Base-by-base conservation (phyloP, 257 asterid species). In the Datura wrightii region DNA sequence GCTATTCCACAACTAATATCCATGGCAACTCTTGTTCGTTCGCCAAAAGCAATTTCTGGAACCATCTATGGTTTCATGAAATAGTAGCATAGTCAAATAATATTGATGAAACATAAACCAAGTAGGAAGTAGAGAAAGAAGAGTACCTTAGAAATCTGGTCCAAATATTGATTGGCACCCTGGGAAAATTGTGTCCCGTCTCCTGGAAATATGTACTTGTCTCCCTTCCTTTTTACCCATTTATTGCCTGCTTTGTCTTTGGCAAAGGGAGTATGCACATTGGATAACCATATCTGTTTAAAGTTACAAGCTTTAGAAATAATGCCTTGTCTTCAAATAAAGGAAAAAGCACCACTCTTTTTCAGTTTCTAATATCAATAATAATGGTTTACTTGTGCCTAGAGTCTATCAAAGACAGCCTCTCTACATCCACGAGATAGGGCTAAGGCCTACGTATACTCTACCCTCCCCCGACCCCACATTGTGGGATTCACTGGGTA, bases 11-110 rank as follows among this genome's bases (percentile, higher is more conserved):
- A 82, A 34, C 83, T 90, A 44, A 93, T 76, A 87, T 93, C 97
- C 83, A 93, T 84, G 83, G 86, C 97, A 84, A 93, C 90, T 36
- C 94, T 89, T 15, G 89, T 90, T 44, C 48, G 90, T 50, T 46
- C 84, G 60, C 97, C 95, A 81, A 93, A 93, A 74, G 90, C 87
- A 31, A 92, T 90, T 41, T 89, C 92, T 4, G 93, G 94, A 81
- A 80, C 90, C 95, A 93, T 90, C 97, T 93, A 70, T 15, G 66
- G 79, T 24, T 82, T 88, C 55, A 85, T 86, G 65, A 86, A 63
- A 55, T 50, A 65, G 42, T 79, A 44, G 59, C 48, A 62, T 76
- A 74, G 16, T 14, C 34, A 37, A 56, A 54, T 54, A 67, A 19
- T 74, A 41, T 56, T n/a, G 55, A 59, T 8, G 53, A 83, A 46